Evolutionary conservation across 2,329 filamentous ascomycete species (phyloP).

Genomic region (Taxawa tesnikishii): DNA sequence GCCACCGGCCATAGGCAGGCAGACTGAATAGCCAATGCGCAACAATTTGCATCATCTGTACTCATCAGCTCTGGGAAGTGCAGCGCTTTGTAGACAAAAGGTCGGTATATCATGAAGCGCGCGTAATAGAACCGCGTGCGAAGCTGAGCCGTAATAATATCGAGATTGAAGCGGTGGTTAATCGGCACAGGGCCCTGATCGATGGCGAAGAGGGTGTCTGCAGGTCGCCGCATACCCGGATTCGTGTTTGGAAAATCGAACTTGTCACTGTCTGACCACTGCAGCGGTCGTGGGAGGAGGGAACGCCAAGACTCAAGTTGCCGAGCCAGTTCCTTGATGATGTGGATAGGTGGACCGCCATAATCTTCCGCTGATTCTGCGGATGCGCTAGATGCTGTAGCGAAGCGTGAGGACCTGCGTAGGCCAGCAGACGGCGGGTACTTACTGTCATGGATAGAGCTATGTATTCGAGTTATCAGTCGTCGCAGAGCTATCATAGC

Average conservation of each 20-base stretch:
- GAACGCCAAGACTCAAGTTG: constrained; percentile 47
- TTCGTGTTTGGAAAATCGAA: constrained; percentile 26
- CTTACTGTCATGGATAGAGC: constrained; percentile 40
- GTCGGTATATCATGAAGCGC: constrained; percentile 45
- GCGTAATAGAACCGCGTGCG: constrained; percentile 48
- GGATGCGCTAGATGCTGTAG: constrained; percentile 12
- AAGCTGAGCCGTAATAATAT: constrained; percentile 45
- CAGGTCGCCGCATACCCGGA: constrained; percentile 13
- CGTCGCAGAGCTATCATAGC: constrained; percentile 47
- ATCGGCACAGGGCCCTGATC: constrained; percentile 32
- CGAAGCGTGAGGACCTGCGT: not conserved
- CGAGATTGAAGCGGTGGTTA: constrained; percentile 40
- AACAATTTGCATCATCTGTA: constrained; percentile 41
- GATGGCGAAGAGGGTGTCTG: constrained; percentile 31
- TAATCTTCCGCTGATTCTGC: constrained; percentile 21
- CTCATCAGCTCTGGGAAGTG: constrained; percentile 44
- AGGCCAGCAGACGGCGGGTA: constrained; percentile 5
- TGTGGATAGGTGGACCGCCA: constrained; percentile 24
- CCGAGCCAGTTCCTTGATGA: constrained; percentile 39
- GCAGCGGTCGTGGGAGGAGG: constrained; percentile 40
- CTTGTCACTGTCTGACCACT: constrained; percentile 45
- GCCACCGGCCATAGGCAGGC: constrained; percentile 49
- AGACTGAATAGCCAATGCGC: constrained; percentile 44
- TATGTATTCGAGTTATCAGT: constrained; percentile 41
- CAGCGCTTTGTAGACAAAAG: constrained; percentile 48